Evolutionary conservation across 1,284 basidiomycete species (phyloP).

Genomic region (Puccinia novopanici): DNA sequence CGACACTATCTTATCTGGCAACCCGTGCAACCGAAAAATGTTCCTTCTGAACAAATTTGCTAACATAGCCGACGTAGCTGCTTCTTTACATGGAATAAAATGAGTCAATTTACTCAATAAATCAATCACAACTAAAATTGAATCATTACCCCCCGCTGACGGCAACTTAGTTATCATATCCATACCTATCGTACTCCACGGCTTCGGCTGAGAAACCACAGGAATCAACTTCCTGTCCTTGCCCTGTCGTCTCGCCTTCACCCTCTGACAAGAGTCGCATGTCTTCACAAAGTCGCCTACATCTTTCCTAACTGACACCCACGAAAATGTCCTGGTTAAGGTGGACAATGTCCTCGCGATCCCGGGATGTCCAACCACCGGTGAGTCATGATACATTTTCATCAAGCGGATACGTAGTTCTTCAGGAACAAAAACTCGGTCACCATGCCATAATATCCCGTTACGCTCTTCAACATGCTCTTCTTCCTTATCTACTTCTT

Average conservation of each 20-base stretch:
- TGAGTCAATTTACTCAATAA: no score
- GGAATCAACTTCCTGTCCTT: neutral
- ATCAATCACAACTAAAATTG: no score
- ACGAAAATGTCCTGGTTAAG: neutral
- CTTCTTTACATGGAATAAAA: no score
- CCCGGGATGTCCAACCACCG: no score
- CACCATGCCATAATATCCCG: neutral
- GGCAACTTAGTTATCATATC: no score
- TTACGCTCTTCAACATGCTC: neutral
- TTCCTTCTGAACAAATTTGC: no score
- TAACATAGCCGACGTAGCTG: no score
- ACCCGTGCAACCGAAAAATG: no score
- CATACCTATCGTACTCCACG: neutral
- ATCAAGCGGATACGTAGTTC: no score
- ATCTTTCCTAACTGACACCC: neutral
- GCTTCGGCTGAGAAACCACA: neutral
- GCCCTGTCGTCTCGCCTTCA: neutral
- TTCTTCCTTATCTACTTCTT: neutral
- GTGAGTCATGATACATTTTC: no score
- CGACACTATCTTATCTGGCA: neutral
- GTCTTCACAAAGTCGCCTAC: neutral
- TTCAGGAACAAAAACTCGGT: neutral
- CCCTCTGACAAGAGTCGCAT: neutral
- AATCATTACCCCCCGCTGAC: no score
- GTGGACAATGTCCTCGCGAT: no score